A percentile compares a stretch with the other conserved stretches of the same genome.
Conservation (phyloP, 2,329 filamentous ascomycete genomes). For the Ophiostoma sp. region DNA sequence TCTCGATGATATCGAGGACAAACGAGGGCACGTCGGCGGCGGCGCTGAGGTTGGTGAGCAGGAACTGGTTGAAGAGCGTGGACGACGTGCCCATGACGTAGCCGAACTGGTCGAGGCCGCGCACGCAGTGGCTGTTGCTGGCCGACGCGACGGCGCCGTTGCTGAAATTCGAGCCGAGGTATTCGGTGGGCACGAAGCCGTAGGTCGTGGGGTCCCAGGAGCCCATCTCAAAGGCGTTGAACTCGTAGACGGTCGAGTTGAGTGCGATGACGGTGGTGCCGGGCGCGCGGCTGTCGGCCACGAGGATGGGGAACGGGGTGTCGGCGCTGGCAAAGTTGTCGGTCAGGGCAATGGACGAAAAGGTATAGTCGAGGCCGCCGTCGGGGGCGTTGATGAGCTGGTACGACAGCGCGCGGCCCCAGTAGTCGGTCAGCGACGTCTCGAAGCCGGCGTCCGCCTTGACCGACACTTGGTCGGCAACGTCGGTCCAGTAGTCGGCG, state of each 20-base stretch:
- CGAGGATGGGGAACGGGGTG: slow-evolving; percentile 46
- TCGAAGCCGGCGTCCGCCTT: slow-evolving; percentile 61
- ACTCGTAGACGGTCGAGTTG: slow-evolving; percentile 60
- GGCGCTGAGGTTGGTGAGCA: slow-evolving; percentile 56
- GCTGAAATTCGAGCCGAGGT: slow-evolving; percentile 54
- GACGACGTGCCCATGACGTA: slow-evolving; percentile 83
- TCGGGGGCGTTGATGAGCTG: slow-evolving; percentile 72
- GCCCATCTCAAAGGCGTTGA: slow-evolving; percentile 62
- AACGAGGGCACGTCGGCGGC: slow-evolving; percentile 41
- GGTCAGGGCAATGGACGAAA: slow-evolving; percentile 58
- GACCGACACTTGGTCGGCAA: slow-evolving; percentile 51
- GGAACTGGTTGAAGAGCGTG: slow-evolving; percentile 74
- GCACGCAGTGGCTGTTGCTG: slow-evolving; percentile 56
- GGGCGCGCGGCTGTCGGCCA: slow-evolving; percentile 45
- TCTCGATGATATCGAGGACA: slow-evolving; percentile 46
- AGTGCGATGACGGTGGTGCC: slow-evolving; percentile 40
- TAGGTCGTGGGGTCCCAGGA: slow-evolving; percentile 55
- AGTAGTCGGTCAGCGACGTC: slow-evolving; percentile 78
- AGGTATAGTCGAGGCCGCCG: slow-evolving; percentile 73
- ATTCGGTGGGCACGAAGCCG: slow-evolving; percentile 56
- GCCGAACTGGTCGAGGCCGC: slow-evolving; percentile 75
- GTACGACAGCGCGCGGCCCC: slow-evolving; percentile 79
- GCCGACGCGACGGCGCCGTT: slow-evolving; percentile 51
- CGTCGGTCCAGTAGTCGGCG: slow-evolving; percentile 52
- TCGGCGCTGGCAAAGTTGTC: slow-evolving; percentile 39